Percentiles rank a stretch among this genome's conserved stretches.
phyloP scores from a whole-genome alignment of 805 yeast genomes.

The Zygosaccharomyces kombuchaensis region DNA sequence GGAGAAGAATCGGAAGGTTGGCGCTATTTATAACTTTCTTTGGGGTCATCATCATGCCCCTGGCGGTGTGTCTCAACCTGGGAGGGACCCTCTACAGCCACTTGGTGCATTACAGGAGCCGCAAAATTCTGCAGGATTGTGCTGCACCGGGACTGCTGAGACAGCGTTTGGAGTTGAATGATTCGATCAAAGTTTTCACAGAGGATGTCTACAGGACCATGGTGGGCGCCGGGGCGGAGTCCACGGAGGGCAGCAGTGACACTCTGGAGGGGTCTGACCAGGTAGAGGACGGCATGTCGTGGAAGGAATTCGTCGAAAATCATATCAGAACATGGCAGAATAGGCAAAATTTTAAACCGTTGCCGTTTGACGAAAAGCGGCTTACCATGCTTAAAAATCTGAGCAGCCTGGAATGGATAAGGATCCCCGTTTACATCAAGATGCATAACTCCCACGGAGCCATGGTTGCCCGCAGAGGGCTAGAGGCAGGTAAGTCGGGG shows the following conservation, averaged over 20 bases:
- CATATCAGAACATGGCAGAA: slow-evolving; percentile 23
- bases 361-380: slow-evolving; percentile 39
- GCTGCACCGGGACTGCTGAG: slow-evolving; percentile 20
- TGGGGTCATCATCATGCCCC: slow-evolving; percentile 23
- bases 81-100: slow-evolving; percentile 32
- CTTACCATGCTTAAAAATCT: slow-evolving; percentile 46
- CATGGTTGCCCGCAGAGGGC: slow-evolving; percentile 73
- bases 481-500: slow-evolving; percentile 29
- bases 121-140: slow-evolving; percentile 23
- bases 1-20: slow-evolving; percentile 8
- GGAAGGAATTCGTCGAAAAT: slow-evolving; percentile 28
- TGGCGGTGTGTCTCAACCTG: slow-evolving; percentile 25
- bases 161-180: slow-evolving; percentile 24
- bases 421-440: slow-evolving; percentile 67
- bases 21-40: slow-evolving; percentile 4
- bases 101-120: slow-evolving; percentile 24
- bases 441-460: slow-evolving; percentile 82
- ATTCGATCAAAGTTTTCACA: slow-evolving; percentile 23
- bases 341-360: slow-evolving; percentile 13
- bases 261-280: slow-evolving; percentile 1
- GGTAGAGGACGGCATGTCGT: slow-evolving; percentile 14
- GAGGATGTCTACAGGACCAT: slow-evolving; percentile 25
- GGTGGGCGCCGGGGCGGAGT: slow-evolving; percentile 18
- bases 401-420: slow-evolving; percentile 67
- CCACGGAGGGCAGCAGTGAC: slow-evolving; percentile 8